Conservation (phyloP, 345 rosid species). For the Linum tenue region DNA sequence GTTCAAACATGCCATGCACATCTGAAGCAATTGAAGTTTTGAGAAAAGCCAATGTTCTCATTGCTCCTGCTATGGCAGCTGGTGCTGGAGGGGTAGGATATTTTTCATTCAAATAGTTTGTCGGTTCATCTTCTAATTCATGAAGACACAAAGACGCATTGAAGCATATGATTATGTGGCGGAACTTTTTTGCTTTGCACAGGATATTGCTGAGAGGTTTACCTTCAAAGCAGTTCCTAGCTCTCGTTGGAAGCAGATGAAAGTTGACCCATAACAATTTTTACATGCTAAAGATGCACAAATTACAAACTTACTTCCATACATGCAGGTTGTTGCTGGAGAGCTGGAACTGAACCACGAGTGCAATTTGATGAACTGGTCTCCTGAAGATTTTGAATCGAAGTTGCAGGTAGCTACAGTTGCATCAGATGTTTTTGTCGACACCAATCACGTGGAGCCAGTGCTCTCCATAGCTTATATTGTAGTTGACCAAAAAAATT, state of each 20-base stretch:
- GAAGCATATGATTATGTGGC: no score
- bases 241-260: background rate
- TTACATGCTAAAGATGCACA: background rate
- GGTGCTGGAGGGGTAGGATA: slow-evolving; percentile 92
- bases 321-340: slow-evolving; percentile 85
- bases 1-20: slow-evolving; percentile 96
- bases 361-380: slow-evolving; percentile 84
- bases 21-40: slow-evolving; percentile 86
- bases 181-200: background rate
- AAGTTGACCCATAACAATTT: background rate
- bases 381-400: slow-evolving; percentile 93
- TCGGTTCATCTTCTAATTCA: background rate
- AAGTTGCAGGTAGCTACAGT: slow-evolving; percentile 62
- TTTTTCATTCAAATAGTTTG: slow-evolving; percentile 8
- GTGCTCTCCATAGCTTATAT: background rate
- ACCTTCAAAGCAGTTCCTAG: background rate
- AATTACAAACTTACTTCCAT: background rate
- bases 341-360: slow-evolving; percentile 90
- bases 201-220: background rate
- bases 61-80: slow-evolving; percentile 97
- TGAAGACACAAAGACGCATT: no score
- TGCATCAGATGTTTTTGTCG: no score
- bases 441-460: no score
- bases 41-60: slow-evolving; percentile 76
- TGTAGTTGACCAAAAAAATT: slow-evolving; percentile 10